Evolutionary conservation across 345 rosid species (phyloP).

Genomic region (Citrus unshiu): DNA sequence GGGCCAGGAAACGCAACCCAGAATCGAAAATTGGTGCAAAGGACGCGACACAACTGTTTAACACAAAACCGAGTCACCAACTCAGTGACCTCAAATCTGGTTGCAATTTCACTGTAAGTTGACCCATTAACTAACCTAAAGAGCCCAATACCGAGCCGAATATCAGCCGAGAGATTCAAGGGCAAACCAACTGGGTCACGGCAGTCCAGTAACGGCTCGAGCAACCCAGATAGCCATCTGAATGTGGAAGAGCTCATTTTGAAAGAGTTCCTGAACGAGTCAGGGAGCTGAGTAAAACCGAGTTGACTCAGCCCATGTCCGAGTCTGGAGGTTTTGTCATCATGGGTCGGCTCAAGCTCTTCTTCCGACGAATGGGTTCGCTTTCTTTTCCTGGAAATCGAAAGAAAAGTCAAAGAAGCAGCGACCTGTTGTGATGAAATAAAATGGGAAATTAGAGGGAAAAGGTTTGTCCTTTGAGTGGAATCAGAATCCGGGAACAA

Average conservation of each 20-base stretch:
- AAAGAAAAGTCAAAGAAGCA: slow-evolving; percentile 33
- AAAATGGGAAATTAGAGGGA: slow-evolving; percentile 35
- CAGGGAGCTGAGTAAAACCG: slow-evolving; percentile 29
- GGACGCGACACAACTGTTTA: slow-evolving; percentile 61
- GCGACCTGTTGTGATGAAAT: slow-evolving; percentile 43
- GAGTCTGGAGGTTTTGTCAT: not conserved
- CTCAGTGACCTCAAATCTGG: slow-evolving; percentile 54
- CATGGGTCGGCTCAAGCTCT: slow-evolving; percentile 31
- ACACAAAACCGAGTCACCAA: slow-evolving; percentile 56
- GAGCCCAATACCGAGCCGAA: slow-evolving; percentile 59
- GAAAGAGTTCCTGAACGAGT: slow-evolving; percentile 43
- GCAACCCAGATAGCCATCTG: slow-evolving; percentile 65
- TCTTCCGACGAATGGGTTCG: slow-evolving; percentile 32
- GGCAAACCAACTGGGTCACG: slow-evolving; percentile 61
- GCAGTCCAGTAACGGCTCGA: slow-evolving; percentile 66
- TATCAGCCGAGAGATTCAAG: slow-evolving; percentile 53
- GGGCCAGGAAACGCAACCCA: slow-evolving; percentile 59
- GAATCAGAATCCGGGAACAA: slow-evolving; percentile 27
- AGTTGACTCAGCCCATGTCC: slow-evolving; percentile 20
- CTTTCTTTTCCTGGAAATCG: slow-evolving; percentile 49
- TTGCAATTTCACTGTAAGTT: slow-evolving; percentile 41
- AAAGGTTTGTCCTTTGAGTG: slow-evolving; percentile 15
- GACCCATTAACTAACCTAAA: slow-evolving; percentile 54
- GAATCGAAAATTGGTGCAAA: slow-evolving; percentile 70
- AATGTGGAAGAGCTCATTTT: slow-evolving; percentile 56